Conservation (phyloP, 371 early-diverging fungal genomes). For the Rhizopus stolonifer region DNA sequence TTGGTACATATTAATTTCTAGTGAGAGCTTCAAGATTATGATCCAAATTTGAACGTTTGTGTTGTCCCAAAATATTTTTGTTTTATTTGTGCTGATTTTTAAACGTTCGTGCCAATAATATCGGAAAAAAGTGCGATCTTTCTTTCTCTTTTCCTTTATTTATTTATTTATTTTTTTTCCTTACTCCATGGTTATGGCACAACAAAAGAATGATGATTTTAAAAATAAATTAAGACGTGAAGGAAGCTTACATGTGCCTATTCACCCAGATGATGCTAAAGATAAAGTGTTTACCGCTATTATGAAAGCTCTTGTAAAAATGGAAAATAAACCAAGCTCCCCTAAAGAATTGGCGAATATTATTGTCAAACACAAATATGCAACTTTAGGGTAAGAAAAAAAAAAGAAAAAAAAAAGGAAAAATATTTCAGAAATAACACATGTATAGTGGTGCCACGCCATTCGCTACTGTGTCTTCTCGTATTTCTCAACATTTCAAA, state of each 20-base stretch:
- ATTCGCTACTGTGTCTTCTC: constrained; percentile 83
- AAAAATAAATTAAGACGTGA: neutral
- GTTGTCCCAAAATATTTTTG: no score
- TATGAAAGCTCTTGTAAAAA: constrained; percentile 69
- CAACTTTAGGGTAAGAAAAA: constrained; percentile 66
- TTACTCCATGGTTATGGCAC: neutral
- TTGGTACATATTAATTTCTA: no score
- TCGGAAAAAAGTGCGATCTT: no score
- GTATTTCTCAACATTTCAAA: constrained; percentile 85
- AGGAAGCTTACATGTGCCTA: constrained; percentile 30
- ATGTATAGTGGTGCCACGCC: constrained; percentile 74
- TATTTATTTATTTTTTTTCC: neutral
- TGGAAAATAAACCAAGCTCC: constrained; percentile 77
- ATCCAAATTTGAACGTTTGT: no score
- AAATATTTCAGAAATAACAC: neutral
- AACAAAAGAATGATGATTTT: neutral
- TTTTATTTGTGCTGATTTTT: no score
- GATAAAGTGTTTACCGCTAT: constrained; percentile 85
- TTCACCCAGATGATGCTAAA: constrained; percentile 77
- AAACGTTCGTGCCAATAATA: no score
- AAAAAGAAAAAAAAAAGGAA: constrained; percentile 1
- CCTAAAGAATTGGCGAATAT: constrained; percentile 79
- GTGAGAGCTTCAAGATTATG: no score
- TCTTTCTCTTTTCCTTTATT: no score
- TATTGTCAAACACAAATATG: constrained; percentile 75